Conservation (phyloP, 1,139 yeast species). For the Zhuliangozyma parablackwelliae region DNA sequence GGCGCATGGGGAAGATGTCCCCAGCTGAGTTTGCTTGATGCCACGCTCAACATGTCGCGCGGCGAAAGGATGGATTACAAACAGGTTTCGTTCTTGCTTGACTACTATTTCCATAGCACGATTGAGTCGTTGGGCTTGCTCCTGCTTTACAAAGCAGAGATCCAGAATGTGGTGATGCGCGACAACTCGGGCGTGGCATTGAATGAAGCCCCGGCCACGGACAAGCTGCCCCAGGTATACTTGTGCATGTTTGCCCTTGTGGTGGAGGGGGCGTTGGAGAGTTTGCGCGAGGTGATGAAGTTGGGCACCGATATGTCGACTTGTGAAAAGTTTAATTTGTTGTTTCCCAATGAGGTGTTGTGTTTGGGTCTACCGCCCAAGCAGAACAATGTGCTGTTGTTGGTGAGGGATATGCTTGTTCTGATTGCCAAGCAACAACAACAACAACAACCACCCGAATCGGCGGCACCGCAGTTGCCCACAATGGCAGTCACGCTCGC, state of each 20-base stretch:
- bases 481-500: not conserved
- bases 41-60: slow-evolving; percentile 17
- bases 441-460: slow-evolving; percentile 2
- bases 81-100: slow-evolving; percentile 33
- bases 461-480: slow-evolving; percentile 16
- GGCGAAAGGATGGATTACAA: slow-evolving; percentile 20
- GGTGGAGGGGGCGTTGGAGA: slow-evolving; percentile 28
- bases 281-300: slow-evolving; percentile 16
- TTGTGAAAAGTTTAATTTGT: slow-evolving; percentile 13
- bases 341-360: slow-evolving; percentile 25
- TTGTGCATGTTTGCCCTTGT: slow-evolving; percentile 29
- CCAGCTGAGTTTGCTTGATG: slow-evolving; percentile 25
- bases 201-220: slow-evolving; percentile 10
- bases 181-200: slow-evolving; percentile 1
- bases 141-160: slow-evolving; percentile 24
- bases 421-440: slow-evolving; percentile 5
- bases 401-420: slow-evolving; percentile 14
- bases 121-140: slow-evolving; percentile 22
- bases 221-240: slow-evolving; percentile 19
- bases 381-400: slow-evolving; percentile 12
- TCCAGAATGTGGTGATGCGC: slow-evolving; percentile 16
- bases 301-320: slow-evolving; percentile 10
- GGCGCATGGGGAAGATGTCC: not conserved
- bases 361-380: slow-evolving; percentile 16
- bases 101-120: slow-evolving; percentile 24